A percentile compares a stretch with the other conserved stretches of the same genome.
Evolutionary conservation across 2,329 filamentous ascomycete genomes (phyloP).

Genomic region (Nigrospora osmanthi): DNA sequence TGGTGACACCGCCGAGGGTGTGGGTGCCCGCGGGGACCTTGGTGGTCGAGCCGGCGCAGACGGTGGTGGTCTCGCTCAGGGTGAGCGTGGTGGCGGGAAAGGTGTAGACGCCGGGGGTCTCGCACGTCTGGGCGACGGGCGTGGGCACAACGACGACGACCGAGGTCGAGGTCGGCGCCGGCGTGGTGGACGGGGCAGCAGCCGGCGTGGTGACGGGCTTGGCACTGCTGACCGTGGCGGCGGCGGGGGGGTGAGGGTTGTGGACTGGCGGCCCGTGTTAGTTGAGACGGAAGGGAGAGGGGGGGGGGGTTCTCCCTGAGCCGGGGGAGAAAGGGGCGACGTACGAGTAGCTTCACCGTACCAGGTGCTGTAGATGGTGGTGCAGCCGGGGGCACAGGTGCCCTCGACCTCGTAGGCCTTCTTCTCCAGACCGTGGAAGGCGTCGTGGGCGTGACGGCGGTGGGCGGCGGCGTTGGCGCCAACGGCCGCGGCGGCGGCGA

Average conservation of each 20-base stretch:
- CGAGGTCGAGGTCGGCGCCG: constrained; percentile 19
- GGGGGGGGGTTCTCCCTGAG: too few species aligned
- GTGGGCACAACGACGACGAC: constrained; percentile 43
- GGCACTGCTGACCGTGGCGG: constrained; percentile 16
- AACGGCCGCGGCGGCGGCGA: constrained; percentile 53
- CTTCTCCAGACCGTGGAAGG: constrained; percentile 43
- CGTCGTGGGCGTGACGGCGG: constrained; percentile 56
- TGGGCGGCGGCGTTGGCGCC: constrained; percentile 47
- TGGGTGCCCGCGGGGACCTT: constrained; percentile 54
- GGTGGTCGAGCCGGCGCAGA: constrained; percentile 56
- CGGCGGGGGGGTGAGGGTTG: constrained; percentile 24
- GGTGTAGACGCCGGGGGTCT: constrained; percentile 66
- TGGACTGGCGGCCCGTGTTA: constrained; percentile 27
- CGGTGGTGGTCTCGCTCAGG: constrained; percentile 58
- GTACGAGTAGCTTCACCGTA: constrained; percentile 60
- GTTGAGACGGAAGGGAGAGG: constrained; percentile 6
- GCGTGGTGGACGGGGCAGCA: constrained; percentile 9
- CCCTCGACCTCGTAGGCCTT: constrained; percentile 30
- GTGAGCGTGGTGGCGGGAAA: constrained; percentile 66
- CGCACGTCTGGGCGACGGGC: constrained; percentile 43
- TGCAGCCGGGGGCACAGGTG: constrained; percentile 57
- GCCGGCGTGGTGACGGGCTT: constrained; percentile 11
- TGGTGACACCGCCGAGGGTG: constrained; percentile 67
- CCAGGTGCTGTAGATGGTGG: constrained; percentile 65
- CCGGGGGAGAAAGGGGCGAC: constrained; percentile 16